phyloP scores from a whole-genome alignment of 306 rosid genomes.

The Cicer cuneatum region DNA sequence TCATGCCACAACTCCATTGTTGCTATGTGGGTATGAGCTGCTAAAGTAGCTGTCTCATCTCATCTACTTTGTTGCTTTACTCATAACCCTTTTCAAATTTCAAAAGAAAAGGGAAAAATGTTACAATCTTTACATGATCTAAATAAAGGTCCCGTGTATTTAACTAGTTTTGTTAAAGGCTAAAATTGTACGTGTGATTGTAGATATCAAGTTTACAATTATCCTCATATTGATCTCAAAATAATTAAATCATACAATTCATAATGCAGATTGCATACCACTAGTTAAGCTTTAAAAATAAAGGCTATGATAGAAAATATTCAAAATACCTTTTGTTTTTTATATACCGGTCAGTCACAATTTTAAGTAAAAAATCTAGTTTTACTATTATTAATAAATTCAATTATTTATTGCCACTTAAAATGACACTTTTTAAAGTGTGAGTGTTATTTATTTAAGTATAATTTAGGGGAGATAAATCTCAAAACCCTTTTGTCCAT shows the following conservation, averaged over 20 bases:
- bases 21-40: constrained; percentile 45
- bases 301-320: neutral
- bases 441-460: too few relatives aligned
- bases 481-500: neutral
- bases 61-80: constrained; percentile 55
- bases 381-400: too few relatives aligned
- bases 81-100: constrained; percentile 49
- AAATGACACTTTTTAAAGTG: too few relatives aligned
- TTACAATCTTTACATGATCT: constrained; percentile 34
- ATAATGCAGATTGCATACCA: too few relatives aligned
- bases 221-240: neutral
- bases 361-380: too few relatives aligned
- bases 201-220: neutral
- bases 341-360: too few relatives aligned
- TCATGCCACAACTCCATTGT: constrained; percentile 41
- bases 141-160: constrained; percentile 1
- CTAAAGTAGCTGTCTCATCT: constrained; percentile 52
- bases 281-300: neutral
- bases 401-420: too few relatives aligned
- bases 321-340: too few relatives aligned
- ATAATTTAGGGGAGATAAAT: too few relatives aligned
- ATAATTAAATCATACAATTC: neutral
- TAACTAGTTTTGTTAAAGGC: neutral
- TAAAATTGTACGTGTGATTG: neutral
- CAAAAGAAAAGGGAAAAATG: constrained; percentile 2